A percentile compares a stretch with the other conserved stretches of the same genome.
These are phyloP conservation scores for Nephelium lappaceum DNA, from an alignment of 345 rosid species.

Conservation along the genomic window DNA sequence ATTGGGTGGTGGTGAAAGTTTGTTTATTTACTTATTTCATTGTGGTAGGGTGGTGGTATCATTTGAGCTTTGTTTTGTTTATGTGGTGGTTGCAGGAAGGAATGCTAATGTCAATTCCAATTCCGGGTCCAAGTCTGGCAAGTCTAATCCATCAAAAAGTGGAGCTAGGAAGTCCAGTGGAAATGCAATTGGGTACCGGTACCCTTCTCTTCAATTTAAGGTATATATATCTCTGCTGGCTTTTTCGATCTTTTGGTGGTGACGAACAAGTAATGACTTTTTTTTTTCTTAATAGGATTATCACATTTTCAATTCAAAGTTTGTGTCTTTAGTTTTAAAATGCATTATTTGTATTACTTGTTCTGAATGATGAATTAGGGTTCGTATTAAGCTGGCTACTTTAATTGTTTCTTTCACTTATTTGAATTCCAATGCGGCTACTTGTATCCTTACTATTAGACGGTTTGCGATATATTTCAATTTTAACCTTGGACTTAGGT, in stretches of 20 bases:
- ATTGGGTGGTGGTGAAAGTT: neutral
- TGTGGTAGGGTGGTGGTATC: neutral
- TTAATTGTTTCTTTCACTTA: neutral
- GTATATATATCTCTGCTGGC: slow-evolving; percentile 39
- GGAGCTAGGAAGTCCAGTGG: slow-evolving; percentile 38
- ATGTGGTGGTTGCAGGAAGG: slow-evolving; percentile 39
- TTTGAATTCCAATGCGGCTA: neutral
- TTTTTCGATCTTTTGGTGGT: neutral
- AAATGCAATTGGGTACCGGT: slow-evolving; percentile 43
- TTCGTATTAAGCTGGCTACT: neutral
- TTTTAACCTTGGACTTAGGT: neutral
- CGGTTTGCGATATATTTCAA: neutral
- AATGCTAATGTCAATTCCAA: slow-evolving; percentile 29
- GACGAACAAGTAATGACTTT: neutral
- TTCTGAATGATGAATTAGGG: neutral
- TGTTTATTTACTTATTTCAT: neutral
- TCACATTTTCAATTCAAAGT: neutral
- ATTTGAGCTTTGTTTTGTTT: neutral
- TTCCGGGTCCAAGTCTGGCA: slow-evolving; percentile 38
- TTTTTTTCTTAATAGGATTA: neutral
- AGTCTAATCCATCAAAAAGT: slow-evolving; percentile 35
- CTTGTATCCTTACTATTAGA: neutral
- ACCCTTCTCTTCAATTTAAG: slow-evolving; percentile 54
- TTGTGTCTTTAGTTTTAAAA: neutral
- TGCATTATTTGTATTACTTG: neutral